These are phyloP conservation scores for Solanum chiquidenum DNA, from an alignment of 257 asterid species.

Conservation along the genomic window DNA sequence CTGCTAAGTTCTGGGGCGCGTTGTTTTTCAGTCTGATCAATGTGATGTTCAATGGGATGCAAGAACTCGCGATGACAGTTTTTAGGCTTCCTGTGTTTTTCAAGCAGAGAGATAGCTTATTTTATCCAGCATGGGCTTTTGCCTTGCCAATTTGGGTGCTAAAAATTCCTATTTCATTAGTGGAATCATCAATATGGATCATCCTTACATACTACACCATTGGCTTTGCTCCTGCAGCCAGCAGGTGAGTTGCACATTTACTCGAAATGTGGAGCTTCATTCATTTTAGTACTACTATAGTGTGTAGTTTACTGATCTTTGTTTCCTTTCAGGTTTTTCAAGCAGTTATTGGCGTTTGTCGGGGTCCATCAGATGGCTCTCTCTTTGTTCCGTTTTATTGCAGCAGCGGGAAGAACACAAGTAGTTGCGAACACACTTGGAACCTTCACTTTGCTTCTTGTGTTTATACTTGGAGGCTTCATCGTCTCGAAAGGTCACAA, in stretches of 20 bases:
- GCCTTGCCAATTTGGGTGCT: slow-evolving; percentile 80
- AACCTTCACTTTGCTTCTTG: slow-evolving; percentile 52
- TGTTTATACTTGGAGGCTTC: slow-evolving; percentile 75
- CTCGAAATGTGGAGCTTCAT: background rate
- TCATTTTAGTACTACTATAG: background rate
- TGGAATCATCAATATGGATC: slow-evolving; percentile 66
- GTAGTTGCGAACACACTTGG: slow-evolving; percentile 73
- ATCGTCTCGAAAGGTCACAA: slow-evolving; percentile 52
- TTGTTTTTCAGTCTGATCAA: slow-evolving; percentile 69
- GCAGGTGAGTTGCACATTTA: slow-evolving; percentile 26
- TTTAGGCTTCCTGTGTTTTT: slow-evolving; percentile 73
- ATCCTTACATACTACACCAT: slow-evolving; percentile 67
- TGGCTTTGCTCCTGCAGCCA: slow-evolving; percentile 75
- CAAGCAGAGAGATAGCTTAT: slow-evolving; percentile 66
- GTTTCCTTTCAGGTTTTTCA: slow-evolving; percentile 46
- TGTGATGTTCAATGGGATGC: slow-evolving; percentile 83
- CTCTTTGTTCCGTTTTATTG: slow-evolving; percentile 65
- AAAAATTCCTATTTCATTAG: slow-evolving; percentile 49
- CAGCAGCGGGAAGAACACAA: slow-evolving; percentile 64
- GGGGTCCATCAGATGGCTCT: slow-evolving; percentile 81
- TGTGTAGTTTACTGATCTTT: background rate
- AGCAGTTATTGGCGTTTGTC: slow-evolving; percentile 56
- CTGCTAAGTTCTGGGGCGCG: slow-evolving; percentile 66
- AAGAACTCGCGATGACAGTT: slow-evolving; percentile 71
- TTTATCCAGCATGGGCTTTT: slow-evolving; percentile 90